These are phyloP conservation scores for Coelomomyces lativittatus DNA, from an alignment of 371 early-diverging fungal genomes.

Conservation along the genomic window DNA sequence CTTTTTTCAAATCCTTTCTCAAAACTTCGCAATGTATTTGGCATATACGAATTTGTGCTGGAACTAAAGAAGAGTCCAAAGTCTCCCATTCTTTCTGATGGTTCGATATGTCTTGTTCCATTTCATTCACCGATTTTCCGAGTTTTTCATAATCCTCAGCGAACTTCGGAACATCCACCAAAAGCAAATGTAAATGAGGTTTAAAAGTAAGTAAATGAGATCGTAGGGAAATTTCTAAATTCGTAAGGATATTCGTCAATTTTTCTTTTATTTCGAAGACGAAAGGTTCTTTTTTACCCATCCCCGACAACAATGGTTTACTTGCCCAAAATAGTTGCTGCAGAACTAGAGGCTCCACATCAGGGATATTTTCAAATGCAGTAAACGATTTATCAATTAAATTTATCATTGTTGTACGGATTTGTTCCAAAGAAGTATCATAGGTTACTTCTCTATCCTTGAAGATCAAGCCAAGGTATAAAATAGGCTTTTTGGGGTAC, in stretches of 20 bases:
- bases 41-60: slow-evolving; percentile 21
- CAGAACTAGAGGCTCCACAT: slow-evolving; percentile 27
- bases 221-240: neutral
- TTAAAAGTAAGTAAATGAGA: slow-evolving; percentile 8
- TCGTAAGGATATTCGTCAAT: slow-evolving; percentile 1
- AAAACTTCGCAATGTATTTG: slow-evolving; percentile 28
- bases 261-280: slow-evolving; percentile 6
- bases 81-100: slow-evolving; percentile 14
- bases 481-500: slow-evolving; percentile 4
- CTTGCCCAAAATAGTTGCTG: slow-evolving; percentile 36
- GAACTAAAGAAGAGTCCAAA: slow-evolving; percentile 18
- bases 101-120: slow-evolving; percentile 16
- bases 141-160: slow-evolving; percentile 20
- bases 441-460: slow-evolving; percentile 19
- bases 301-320: slow-evolving; percentile 18
- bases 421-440: slow-evolving; percentile 11
- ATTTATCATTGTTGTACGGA: slow-evolving; percentile 10
- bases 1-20: slow-evolving; percentile 21
- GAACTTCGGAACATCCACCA: slow-evolving; percentile 15
- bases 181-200: slow-evolving; percentile 15
- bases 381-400: slow-evolving; percentile 23
- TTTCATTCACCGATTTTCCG: slow-evolving; percentile 18
- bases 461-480: slow-evolving; percentile 22
- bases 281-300: slow-evolving; percentile 11
- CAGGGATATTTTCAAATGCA: slow-evolving; percentile 20